phyloP scores from a whole-genome alignment of 495 filamentous ascomycete species.

The Neurospora hispaniola region DNA sequence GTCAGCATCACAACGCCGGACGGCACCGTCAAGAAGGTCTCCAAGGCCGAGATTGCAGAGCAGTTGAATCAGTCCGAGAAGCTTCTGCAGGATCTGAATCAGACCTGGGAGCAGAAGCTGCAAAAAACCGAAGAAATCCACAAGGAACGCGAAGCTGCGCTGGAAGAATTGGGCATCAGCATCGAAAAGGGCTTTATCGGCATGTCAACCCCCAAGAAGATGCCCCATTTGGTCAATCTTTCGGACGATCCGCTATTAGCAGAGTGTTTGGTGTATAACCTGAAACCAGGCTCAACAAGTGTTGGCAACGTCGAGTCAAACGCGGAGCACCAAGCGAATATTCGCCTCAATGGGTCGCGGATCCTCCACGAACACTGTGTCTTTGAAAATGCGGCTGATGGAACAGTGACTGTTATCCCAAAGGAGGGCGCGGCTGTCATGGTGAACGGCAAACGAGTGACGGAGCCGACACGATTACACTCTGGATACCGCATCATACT shows the following conservation, averaged over 20 bases:
- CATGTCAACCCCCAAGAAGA: slow-evolving; percentile 92
- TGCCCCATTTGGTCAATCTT: slow-evolving; percentile 97
- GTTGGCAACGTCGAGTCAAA: slow-evolving; percentile 84
- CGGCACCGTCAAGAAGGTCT: slow-evolving; percentile 85
- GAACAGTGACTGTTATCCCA: slow-evolving; percentile 79
- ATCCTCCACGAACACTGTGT: slow-evolving; percentile 87
- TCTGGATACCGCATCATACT: slow-evolving; percentile 93
- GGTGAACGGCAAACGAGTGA: slow-evolving; percentile 88
- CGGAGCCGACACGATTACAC: slow-evolving; percentile 70
- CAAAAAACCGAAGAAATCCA: slow-evolving; percentile 92
- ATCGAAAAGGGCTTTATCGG: slow-evolving; percentile 98
- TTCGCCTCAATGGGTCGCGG: slow-evolving; percentile 85
- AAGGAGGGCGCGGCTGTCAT: slow-evolving; percentile 87
- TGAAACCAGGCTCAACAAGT: slow-evolving; percentile 87
- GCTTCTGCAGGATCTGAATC: slow-evolving; percentile 89
- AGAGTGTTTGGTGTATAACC: slow-evolving; percentile 96
- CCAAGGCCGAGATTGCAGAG: slow-evolving; percentile 96
- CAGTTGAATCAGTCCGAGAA: slow-evolving; percentile 95
- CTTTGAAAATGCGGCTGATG: slow-evolving; percentile 82
- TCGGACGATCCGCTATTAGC: slow-evolving; percentile 92
- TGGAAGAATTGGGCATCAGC: slow-evolving; percentile 95
- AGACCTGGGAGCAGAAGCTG: slow-evolving; percentile 97
- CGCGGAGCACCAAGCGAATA: slow-evolving; percentile 69
- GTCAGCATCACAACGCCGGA: slow-evolving; percentile 85
- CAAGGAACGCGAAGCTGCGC: slow-evolving; percentile 87